Evolutionary conservation across 2,329 filamentous ascomycete genomes (phyloP), one percentile per base, ranked within the genome.

Genomic region (Verticillium klebahnii): DNA sequence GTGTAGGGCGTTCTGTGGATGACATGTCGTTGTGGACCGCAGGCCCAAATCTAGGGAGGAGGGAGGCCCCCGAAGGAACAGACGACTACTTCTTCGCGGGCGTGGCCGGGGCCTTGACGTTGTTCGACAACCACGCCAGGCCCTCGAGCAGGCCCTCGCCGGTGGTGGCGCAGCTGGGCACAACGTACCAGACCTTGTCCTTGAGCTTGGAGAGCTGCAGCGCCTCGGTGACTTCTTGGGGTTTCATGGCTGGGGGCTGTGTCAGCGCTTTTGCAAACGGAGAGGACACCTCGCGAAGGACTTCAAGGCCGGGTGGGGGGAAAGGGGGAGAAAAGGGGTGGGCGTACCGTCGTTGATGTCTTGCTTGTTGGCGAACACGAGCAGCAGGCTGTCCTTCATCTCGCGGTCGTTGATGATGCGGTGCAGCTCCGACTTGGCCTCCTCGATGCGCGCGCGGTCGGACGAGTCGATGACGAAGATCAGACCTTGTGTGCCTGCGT

Each of bases 361-460:
- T 80, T 98, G 95, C 86, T 99, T 99, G 84, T 99, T 99, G 73
- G 95, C 95, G 77, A 99, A 98, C 52, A 99, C 94, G 64, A 98
- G 81, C 69, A 99, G 82, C 70, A 98, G 83, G 65, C 93, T 93
- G 74, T 98, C 94, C 80, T 95, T 93, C 88, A 98, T 94, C 84
- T 99, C 95, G 67, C 94, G 89, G 76, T 98, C 95, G 78, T 96
- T 95, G 80, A 98, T 92, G 79, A 98, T 98, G 73, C 94, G 91
- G 81, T 97, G 93, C 67, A 99, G 83, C 78, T 99, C 95, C 75
- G 92, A 91, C 70, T 89, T 87, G 61, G 95, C 95, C 80, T 98
- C 95, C 62, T 95, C 92, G 77, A 99, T 92, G 75, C 95, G 90
- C 69, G 87, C 88, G 67, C 89, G 91, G 78, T 98, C 95, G 72